Percentiles rank a stretch among this genome's conserved stretches.
Evolutionary conservation across 2,329 filamentous ascomycete genomes (phyloP).

Genomic region (Phoma sp.): DNA sequence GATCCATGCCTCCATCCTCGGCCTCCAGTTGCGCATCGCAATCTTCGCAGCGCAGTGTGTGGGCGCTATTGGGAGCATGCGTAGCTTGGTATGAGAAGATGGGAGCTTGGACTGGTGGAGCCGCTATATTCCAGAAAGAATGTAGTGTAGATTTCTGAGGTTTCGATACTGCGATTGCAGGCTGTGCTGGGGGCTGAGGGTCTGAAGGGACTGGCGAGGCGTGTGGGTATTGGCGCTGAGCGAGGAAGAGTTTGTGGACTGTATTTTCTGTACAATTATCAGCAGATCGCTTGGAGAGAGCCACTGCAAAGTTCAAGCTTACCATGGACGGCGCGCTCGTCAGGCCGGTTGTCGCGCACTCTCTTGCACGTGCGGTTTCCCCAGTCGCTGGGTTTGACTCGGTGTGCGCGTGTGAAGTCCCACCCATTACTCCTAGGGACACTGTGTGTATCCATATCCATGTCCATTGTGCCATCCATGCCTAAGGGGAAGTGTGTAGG

Average conservation of each 20-base stretch:
- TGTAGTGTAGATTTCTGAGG: slow-evolving; percentile 55
- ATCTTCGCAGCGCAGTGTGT: slow-evolving; percentile 50
- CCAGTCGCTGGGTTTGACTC: slow-evolving; percentile 50
- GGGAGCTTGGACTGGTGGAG: slow-evolving; percentile 35
- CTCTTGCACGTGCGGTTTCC: slow-evolving; percentile 65
- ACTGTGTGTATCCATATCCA: slow-evolving; percentile 31
- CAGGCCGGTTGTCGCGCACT: slow-evolving; percentile 63
- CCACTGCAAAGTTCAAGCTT: slow-evolving; percentile 3
- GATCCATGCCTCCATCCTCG: slow-evolving; percentile 44
- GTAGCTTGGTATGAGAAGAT: slow-evolving; percentile 23
- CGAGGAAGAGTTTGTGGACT: slow-evolving; percentile 53
- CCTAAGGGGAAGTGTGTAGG: slow-evolving; percentile 31
- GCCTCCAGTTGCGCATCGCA: slow-evolving; percentile 48
- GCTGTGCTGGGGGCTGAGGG: slow-evolving; percentile 19
- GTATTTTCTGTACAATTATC: slow-evolving; percentile 48
- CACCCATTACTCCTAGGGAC: slow-evolving; percentile 24
- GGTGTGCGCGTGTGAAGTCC: slow-evolving; percentile 35
- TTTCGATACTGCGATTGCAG: slow-evolving; percentile 14
- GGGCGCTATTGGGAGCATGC: slow-evolving; percentile 7
- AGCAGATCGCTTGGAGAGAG: neutral
- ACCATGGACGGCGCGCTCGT: slow-evolving; percentile 63
- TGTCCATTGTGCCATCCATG: slow-evolving; percentile 30
- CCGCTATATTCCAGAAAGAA: slow-evolving; percentile 54
- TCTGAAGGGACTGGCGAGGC: slow-evolving; percentile 38
- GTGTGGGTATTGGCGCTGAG: slow-evolving; percentile 47